Evolutionary conservation across 495 filamentous ascomycete species (phyloP), one percentile per base, ranked within the genome.

Genomic region (Aspergillus biplanus): DNA sequence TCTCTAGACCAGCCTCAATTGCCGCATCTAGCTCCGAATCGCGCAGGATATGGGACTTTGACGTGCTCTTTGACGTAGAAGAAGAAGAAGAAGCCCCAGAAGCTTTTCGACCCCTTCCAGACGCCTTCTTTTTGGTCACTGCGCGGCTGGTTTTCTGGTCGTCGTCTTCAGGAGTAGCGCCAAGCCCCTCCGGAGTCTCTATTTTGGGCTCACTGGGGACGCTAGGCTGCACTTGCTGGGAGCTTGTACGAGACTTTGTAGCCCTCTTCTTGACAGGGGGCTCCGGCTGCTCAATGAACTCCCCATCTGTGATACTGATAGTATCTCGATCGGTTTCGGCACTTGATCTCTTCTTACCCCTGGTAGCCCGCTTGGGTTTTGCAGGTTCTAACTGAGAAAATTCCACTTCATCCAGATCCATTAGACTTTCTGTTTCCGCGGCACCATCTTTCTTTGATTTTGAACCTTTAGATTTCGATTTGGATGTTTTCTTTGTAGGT

Each of bases 11-110:
- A 18, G 86, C 86, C 65, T 88, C 84, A 3, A 92, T 77, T 34
- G 83, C 86, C 31, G 84, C 82, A n/a, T 92, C 87, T 35, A 92
- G 80, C 56, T 90, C 89, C 4, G 87, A 85, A 56, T 93, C 87
- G 52, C 82, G 79, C 5, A 81, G 81, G 1, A 79, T 56, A 34
- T 67, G 71, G 21, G 74, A 64, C 58, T 73, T 78, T 21, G 78
- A 65, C 42, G 71, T 61, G 5, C 74, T 47, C 67, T 81, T 76
- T 55, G 79, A 67, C 61, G 82, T 69, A n/a, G 78, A 67, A 7
- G 84, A 85, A n/a, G 82, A 69, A n/a, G 78, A 67, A 7, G 84
- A 85, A n/a, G 74, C 69, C 32, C 74, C 74, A 2, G 89, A 89
- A 2, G 67, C 79, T 59, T 86, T 89, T 44, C 85, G 81, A 33